phyloP scores from a whole-genome alignment of 371 early-diverging fungal species.

The Mucor mucedo region DNA sequence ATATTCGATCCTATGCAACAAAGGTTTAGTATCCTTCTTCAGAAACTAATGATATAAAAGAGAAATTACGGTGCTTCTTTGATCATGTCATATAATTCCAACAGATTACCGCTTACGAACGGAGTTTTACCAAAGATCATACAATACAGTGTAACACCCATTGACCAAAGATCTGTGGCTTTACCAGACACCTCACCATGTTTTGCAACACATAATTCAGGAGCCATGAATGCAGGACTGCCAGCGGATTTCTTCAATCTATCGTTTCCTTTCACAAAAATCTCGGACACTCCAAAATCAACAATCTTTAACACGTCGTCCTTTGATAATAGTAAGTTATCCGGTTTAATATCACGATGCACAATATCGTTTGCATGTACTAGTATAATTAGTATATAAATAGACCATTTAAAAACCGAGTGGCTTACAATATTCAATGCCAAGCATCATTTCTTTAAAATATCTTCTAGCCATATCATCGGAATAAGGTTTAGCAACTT shows the following conservation, averaged over 20 bases:
- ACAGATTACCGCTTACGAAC: slow-evolving; percentile 73
- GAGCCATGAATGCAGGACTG: slow-evolving; percentile 71
- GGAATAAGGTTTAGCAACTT: slow-evolving; percentile 56
- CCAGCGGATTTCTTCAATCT: slow-evolving; percentile 76
- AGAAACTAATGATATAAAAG: neutral
- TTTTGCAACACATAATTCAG: slow-evolving; percentile 38
- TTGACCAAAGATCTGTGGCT: slow-evolving; percentile 97
- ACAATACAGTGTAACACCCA: slow-evolving; percentile 97
- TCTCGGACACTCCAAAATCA: slow-evolving; percentile 96
- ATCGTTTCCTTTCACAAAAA: slow-evolving; percentile 75
- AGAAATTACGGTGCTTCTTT: slow-evolving; percentile 52
- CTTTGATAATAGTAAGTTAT: slow-evolving; percentile 90
- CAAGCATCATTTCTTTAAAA: slow-evolving; percentile 89
- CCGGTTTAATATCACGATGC: slow-evolving; percentile 93
- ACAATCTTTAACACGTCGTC: slow-evolving; percentile 94
- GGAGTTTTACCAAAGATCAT: slow-evolving; percentile 90
- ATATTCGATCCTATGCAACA: slow-evolving; percentile 16
- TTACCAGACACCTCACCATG: slow-evolving; percentile 71
- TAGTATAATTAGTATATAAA: slow-evolving; percentile 1
- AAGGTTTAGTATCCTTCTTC: neutral
- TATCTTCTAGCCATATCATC: slow-evolving; percentile 63
- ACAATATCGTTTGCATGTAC: slow-evolving; percentile 43
- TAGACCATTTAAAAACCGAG: neutral
- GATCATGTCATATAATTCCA: slow-evolving; percentile 83
- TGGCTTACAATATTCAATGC: slow-evolving; percentile 90